phyloP scores from a whole-genome alignment of 495 filamentous ascomycete genomes.

The Podospora didyma region DNA sequence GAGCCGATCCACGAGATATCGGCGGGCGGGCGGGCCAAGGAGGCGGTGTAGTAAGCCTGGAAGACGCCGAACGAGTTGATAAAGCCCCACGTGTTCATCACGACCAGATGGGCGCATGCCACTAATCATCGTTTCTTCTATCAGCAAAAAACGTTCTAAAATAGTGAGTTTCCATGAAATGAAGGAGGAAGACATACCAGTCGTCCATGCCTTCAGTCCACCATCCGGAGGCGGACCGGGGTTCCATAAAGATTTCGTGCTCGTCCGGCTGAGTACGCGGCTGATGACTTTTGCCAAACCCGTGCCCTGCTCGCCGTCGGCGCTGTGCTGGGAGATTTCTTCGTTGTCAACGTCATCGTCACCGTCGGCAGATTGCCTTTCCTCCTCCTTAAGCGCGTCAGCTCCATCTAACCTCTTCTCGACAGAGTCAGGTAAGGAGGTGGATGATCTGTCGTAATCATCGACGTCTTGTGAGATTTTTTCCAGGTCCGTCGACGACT shows the following conservation, averaged over 20 bases:
- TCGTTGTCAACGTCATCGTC: not conserved
- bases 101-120: constrained; percentile 32
- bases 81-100: constrained; percentile 47
- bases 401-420: not conserved
- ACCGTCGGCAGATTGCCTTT: not conserved
- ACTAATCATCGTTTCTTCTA: too few species aligned
- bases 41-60: constrained; percentile 68
- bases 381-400: not conserved
- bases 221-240: constrained; percentile 43
- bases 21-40: constrained; percentile 50
- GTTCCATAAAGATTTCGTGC: constrained; percentile 36
- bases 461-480: too few species aligned
- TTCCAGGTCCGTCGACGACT: too few species aligned
- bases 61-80: constrained; percentile 78
- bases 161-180: too few species aligned
- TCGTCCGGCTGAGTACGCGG: constrained; percentile 34
- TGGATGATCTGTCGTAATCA: not conserved
- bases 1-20: constrained; percentile 75
- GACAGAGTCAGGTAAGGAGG: not conserved
- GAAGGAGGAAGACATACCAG: too few species aligned
- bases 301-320: not conserved
- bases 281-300: constrained; percentile 24
- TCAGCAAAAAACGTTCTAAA: too few species aligned
- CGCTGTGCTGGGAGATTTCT: not conserved
- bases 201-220: not conserved